Conservation (phyloP, 176 grass and related monocot genomes). For the Aegilops longissima region DNA sequence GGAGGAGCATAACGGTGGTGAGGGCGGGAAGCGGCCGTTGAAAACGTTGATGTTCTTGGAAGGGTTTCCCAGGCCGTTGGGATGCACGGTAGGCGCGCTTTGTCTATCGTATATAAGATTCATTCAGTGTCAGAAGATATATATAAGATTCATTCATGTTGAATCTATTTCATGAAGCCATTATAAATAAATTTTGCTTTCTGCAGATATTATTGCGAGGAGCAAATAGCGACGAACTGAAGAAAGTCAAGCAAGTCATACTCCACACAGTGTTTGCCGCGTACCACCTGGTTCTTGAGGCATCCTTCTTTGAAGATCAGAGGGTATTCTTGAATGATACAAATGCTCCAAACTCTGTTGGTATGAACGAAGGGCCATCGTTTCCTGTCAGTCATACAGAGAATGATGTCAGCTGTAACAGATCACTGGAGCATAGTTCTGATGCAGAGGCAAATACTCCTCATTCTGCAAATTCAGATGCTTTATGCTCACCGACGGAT, state of each 20-base stretch:
- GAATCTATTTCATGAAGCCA: background rate
- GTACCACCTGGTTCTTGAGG: constrained; percentile 84
- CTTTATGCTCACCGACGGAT: background rate
- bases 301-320: constrained; percentile 94
- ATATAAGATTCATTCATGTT: background rate
- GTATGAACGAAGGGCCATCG: background rate
- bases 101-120: background rate
- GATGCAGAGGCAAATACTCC: background rate
- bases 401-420: constrained; percentile 24
- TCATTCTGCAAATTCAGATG: background rate
- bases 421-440: background rate
- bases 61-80: constrained; percentile 75
- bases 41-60: constrained; percentile 89
- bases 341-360: constrained; percentile 23
- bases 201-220: constrained; percentile 84
- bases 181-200: background rate
- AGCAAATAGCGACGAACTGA: constrained; percentile 68
- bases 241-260: constrained; percentile 83
- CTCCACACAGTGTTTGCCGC: constrained; percentile 95
- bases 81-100: constrained; percentile 67
- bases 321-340: constrained; percentile 58
- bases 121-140: too few relatives aligned
- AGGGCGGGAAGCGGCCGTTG: constrained; percentile 39
- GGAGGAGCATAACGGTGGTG: constrained; percentile 54
- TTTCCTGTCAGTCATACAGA: background rate